These are phyloP conservation scores for Vitis rupestris DNA, from an alignment of 164 flowering plant species.

Conservation along the genomic window DNA sequence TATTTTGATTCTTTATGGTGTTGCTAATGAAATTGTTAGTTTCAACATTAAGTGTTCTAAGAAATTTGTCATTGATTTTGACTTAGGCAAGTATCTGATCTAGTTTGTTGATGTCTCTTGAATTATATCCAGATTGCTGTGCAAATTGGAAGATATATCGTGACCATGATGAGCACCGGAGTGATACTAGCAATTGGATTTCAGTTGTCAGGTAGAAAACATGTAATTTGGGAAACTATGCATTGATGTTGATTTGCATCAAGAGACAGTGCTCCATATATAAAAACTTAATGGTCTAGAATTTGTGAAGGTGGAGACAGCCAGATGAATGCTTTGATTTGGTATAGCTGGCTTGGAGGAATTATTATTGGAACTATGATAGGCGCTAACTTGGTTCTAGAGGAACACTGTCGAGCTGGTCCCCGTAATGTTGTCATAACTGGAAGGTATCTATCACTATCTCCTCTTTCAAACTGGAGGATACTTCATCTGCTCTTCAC, in stretches of 20 bases:
- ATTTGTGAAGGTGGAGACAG: slow-evolving; percentile 76
- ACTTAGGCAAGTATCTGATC: not conserved
- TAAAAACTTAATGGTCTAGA: not conserved
- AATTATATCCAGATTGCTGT: slow-evolving; percentile 46
- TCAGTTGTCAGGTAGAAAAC: slow-evolving; percentile 78
- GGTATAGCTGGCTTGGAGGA: slow-evolving; percentile 99
- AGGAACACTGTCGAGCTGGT: slow-evolving; percentile 83
- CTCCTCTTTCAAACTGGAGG: not conserved
- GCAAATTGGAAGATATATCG: slow-evolving; percentile 80
- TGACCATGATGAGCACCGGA: slow-evolving; percentile 96
- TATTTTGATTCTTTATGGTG: not conserved
- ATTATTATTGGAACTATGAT: slow-evolving; percentile 92
- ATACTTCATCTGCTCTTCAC: not conserved
- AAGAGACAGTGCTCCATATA: not conserved
- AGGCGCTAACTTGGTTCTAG: slow-evolving; percentile 92
- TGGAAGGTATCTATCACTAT: slow-evolving; percentile 64
- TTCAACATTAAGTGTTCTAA: not conserved
- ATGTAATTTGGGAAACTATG: not conserved
- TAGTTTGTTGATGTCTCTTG: not conserved
- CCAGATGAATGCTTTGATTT: slow-evolving; percentile 75
- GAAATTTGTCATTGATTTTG: not conserved
- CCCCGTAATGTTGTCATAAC: slow-evolving; percentile 93
- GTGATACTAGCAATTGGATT: slow-evolving; percentile 79
- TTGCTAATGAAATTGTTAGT: not conserved
- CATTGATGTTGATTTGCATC: not conserved